phyloP scores from a whole-genome alignment of 495 filamentous ascomycete species.

The Penicillium samsonianum region DNA sequence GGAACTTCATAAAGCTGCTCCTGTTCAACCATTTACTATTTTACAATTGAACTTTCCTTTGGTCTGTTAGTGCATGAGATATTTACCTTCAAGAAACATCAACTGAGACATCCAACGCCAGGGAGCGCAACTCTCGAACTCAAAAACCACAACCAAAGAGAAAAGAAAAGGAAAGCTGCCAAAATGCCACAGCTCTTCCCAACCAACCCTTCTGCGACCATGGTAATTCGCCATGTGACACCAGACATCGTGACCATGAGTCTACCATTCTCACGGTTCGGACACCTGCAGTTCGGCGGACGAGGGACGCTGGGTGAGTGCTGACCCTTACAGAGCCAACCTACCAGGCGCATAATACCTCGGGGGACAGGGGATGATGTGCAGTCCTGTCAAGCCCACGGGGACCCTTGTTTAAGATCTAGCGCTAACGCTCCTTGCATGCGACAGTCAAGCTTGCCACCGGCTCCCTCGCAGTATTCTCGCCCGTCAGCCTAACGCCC shows the following conservation, averaged over 20 bases:
- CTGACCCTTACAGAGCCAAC: constrained; percentile 7
- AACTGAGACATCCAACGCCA: constrained; percentile 22
- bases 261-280: constrained; percentile 82
- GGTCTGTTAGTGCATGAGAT: not conserved
- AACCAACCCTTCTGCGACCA: constrained; percentile 68
- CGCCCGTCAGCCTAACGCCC: constrained; percentile 78
- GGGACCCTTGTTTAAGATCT: not conserved
- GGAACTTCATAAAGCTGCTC: not conserved
- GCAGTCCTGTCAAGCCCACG: not conserved
- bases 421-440: constrained; percentile 20
- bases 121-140: constrained; percentile 13
- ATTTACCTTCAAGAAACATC: constrained; percentile 30
- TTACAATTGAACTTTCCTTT: not conserved
- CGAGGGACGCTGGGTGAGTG: constrained; percentile 78
- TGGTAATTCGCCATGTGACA: constrained; percentile 83
- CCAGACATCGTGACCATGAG: constrained; percentile 81
- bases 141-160: not conserved
- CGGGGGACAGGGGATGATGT: not conserved
- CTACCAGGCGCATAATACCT: constrained; percentile 10
- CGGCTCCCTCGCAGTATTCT: constrained; percentile 86
- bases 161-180: not conserved
- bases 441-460: constrained; percentile 68
- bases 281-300: constrained; percentile 77
- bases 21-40: not conserved
- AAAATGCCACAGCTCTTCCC: constrained; percentile 52